A percentile compares a stretch with the other conserved stretches of the same genome.
These are phyloP conservation scores for Trichophyton benhamiae DNA, from an alignment of 2,329 filamentous ascomycete genomes.

Conservation along the genomic window DNA sequence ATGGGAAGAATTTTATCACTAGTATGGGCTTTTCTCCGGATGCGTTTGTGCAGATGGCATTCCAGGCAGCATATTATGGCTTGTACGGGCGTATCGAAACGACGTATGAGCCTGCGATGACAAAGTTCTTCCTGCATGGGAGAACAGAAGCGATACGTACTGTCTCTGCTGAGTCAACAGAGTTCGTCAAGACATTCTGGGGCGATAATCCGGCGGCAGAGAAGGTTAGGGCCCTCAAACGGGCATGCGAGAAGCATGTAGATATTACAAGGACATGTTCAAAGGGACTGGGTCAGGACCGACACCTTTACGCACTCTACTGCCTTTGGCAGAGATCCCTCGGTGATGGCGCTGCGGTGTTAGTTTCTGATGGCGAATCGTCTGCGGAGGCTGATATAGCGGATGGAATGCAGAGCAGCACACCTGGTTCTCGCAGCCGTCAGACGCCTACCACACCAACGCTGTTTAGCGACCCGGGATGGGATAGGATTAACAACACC, in stretches of 20 bases:
- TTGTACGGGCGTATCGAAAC: conserved; percentile 88
- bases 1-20: conserved; percentile 96
- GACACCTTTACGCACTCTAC: conserved; percentile 86
- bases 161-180: conserved; percentile 68
- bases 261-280: conserved; percentile 70
- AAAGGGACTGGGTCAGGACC: conserved; percentile 80
- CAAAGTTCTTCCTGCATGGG: conserved; percentile 83
- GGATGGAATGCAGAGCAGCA: conserved; percentile 9
- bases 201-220: conserved; percentile 68
- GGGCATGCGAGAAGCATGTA: conserved; percentile 73
- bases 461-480: conserved; percentile 77
- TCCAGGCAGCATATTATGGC: conserved; percentile 95
- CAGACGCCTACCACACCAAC: conserved; percentile 48
- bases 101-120: conserved; percentile 97
- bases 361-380: conserved; percentile 51
- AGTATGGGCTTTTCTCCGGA: conserved; percentile 94
- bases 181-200: conserved; percentile 92
- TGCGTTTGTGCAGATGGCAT: conserved; percentile 97
- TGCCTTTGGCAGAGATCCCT: conserved; percentile 87
- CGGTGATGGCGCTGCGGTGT: conserved; percentile 52
- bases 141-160: conserved; percentile 87
- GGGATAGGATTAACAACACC: conserved; percentile 91
- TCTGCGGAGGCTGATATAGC: conserved; percentile 43
- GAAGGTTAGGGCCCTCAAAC: conserved; percentile 75
- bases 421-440: conserved; percentile 14